Conservation (phyloP, 148 eudicot species). For the Tetragonia tetragonoides region DNA sequence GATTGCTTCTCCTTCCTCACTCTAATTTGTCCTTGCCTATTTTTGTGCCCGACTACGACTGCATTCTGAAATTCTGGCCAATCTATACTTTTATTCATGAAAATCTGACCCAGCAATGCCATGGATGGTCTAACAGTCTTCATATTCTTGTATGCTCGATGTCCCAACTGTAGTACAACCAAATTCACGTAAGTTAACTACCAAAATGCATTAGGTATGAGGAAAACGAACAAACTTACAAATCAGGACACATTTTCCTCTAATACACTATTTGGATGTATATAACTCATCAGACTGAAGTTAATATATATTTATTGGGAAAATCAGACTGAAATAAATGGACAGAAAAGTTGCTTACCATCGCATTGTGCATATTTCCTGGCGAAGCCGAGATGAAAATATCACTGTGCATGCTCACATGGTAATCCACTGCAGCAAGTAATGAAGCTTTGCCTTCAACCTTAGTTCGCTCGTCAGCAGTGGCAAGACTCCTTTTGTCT, state of each 20-base stretch:
- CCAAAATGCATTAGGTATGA: background rate
- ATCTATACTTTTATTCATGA: constrained; percentile 60
- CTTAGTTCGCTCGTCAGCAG: constrained; percentile 54
- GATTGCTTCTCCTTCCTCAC: constrained; percentile 62
- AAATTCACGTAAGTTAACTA: background rate
- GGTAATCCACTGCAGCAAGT: constrained; percentile 91
- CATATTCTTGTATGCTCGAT: constrained; percentile 78
- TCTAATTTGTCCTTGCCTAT: constrained; percentile 64
- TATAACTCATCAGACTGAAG: background rate
- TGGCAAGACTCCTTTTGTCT: constrained; percentile 81
- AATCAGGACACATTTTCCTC: background rate
- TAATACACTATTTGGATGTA: background rate
- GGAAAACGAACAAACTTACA: background rate
- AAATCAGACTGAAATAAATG: background rate
- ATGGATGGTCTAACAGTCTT: constrained; percentile 86
- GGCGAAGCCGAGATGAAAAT: constrained; percentile 98
- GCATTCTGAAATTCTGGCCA: constrained; percentile 71
- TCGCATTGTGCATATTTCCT: constrained; percentile 98
- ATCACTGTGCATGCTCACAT: constrained; percentile 89
- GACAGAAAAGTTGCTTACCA: constrained; percentile 46
- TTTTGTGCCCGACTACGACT: constrained; percentile 69
- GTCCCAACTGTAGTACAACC: constrained; percentile 52
- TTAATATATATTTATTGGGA: too few species aligned
- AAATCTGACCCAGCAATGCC: constrained; percentile 74
- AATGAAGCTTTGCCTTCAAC: constrained; percentile 90